Base-by-base conservation (phyloP, 805 yeast genomes). In the Teunomyces kruisii region DNA sequence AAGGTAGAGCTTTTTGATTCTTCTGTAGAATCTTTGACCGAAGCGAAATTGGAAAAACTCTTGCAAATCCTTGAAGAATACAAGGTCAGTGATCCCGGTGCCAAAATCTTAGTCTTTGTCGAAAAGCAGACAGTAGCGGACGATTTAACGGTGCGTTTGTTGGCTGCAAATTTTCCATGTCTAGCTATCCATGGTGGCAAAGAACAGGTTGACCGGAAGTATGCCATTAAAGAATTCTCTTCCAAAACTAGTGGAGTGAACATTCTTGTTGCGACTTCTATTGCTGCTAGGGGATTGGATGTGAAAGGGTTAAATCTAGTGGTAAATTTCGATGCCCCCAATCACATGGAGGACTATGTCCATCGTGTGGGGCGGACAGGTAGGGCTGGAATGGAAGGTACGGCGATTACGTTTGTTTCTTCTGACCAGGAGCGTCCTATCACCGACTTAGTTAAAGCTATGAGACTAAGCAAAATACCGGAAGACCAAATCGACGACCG, bases 281-380 rank as follows among this genome's bases (percentile, higher is more conserved):
- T 94, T 19, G 89, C 97, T 2, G 96, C 99, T 0, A 75, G 99
- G 50, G 99, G 99, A 0, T 69, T 94, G 17, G 97, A 94, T 65
- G 97, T 94, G n/a, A 86, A 89, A 42, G 85, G 83, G 16, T 76
- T 92, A 19, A 82, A 82, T 46, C 62, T 91, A 36, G 98, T 94
- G 2, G 71, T 94, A 6, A 87, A 94, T 51, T 67, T 58, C 49
- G 78, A 74, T n/a, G 71, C 89, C 1, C 96, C 96, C 0, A 87
- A 77, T 51, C 96, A 91, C 48, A 76, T 90, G 75, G 98, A 96
- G 50, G 98, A 94, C 61, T 94, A 94, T 58, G 92, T 94, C 9
- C 99, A 94, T 66, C 77, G 98, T 7, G 96, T 91, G 1, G 99
- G 99, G 0, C 73, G 99, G 46, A 94, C 99, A 0, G 99, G 97